Percentiles rank a stretch among this genome's conserved stretches.
These are phyloP conservation scores for Teunomyces gatunensis DNA, from an alignment of 805 yeast species.

Conservation along the genomic window DNA sequence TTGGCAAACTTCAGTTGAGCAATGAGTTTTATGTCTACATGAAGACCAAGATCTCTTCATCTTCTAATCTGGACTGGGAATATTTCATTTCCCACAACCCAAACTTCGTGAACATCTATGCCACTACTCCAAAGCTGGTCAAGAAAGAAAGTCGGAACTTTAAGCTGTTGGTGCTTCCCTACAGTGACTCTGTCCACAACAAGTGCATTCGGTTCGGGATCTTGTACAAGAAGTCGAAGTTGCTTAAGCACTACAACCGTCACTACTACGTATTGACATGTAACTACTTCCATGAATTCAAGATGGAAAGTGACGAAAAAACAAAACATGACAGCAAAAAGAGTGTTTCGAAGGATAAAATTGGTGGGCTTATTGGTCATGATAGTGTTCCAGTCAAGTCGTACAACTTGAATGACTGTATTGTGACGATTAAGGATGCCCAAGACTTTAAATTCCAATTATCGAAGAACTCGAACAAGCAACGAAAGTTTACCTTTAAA, in stretches of 20 bases:
- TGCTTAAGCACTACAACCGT: slow-evolving; percentile 39
- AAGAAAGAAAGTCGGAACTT: slow-evolving; percentile 20
- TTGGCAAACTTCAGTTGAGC: slow-evolving; percentile 25
- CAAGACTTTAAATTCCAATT: slow-evolving; percentile 34
- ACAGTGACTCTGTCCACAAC: slow-evolving; percentile 36
- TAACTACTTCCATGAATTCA: slow-evolving; percentile 43
- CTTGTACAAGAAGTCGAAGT: slow-evolving; percentile 39
- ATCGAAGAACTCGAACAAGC: slow-evolving; percentile 22
- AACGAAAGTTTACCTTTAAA: slow-evolving; percentile 40
- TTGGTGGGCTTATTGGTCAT: slow-evolving; percentile 40
- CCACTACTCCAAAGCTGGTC: slow-evolving; percentile 11
- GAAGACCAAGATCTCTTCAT: slow-evolving; percentile 22
- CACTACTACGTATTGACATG: slow-evolving; percentile 40
- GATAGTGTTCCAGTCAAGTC: slow-evolving; percentile 41
- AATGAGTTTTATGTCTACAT: slow-evolving; percentile 25
- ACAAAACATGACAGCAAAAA: slow-evolving; percentile 8
- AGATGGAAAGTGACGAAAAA: slow-evolving; percentile 23
- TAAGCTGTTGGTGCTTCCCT: slow-evolving; percentile 29
- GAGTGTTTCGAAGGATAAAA: slow-evolving; percentile 26
- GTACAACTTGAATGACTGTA: slow-evolving; percentile 39
- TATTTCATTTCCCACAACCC: slow-evolving; percentile 33
- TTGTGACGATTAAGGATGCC: slow-evolving; percentile 31
- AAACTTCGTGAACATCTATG: slow-evolving; percentile 22
- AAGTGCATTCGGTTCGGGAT: slow-evolving; percentile 39
- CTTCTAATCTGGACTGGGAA: slow-evolving; percentile 37